Base-by-base conservation (phyloP, 441 rosid genomes). In the Pelargonium fulgidum region DNA sequence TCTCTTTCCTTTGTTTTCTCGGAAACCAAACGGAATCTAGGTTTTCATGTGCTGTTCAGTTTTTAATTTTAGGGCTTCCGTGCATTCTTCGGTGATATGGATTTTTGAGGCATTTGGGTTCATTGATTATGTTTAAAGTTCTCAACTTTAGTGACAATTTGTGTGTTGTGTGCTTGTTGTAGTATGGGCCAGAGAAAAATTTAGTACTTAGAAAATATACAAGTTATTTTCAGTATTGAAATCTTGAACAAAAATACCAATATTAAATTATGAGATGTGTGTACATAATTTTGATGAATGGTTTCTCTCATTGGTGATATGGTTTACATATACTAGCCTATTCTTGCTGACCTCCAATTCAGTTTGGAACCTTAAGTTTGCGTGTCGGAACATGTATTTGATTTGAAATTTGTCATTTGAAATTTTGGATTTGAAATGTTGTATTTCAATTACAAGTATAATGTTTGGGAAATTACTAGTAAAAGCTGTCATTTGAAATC, bases 81-180 rank as follows among this genome's bases (percentile, higher is more conserved):
- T 7, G 39, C 39, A 33, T 17, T 17, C 1, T 54, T 10, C 7
- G 11, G 61, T 54, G 17, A 54, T 16, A 19, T 19, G 19, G 3
- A 33, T 33, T 54, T 17, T 54, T 20, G 22, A 54, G 7, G 61
- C 22, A 54, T 54, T 54, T 54, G 61, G 61, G 61, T 54, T 54
- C 7, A n/a, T 54, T 16, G 59, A 3, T 52, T n/a, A 2, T 52
- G 59, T 52, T 17, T 52, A 16, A 52, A 52, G 59, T 6, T 14
- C 59, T 52, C 59, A 52, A 16, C 14, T 50, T 52, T 3, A 13
- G 19, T 52, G 17, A 6, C 58, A 5, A 52, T 5, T 24, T 2
- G 1, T 19, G 61, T 54, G 61, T n/a, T 54, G 61, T 54, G 24
- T 14, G 19, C 8, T 5, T 16, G 61, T 54, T 14, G 3, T 20